Conservation (phyloP, 306 rosid species). For the Trifolium fragiferum region DNA sequence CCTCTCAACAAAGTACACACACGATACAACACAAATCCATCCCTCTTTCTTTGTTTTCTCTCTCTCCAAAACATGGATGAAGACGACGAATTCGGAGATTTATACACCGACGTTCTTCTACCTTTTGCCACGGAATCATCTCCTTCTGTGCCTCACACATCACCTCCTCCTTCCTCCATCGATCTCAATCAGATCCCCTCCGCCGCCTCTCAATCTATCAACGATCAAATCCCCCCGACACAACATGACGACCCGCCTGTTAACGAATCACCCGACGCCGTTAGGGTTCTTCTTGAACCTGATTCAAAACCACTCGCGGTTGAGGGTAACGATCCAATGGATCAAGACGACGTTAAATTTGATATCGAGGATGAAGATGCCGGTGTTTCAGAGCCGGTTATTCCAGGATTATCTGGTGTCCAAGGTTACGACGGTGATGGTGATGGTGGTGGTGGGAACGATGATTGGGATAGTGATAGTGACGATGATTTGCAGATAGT, state of each 20-base stretch:
- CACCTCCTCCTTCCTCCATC: slow-evolving; percentile 55
- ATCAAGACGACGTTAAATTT: slow-evolving; percentile 70
- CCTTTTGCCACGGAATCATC: slow-evolving; percentile 64
- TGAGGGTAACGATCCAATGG: slow-evolving; percentile 55
- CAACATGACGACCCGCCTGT: background rate
- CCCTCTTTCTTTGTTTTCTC: background rate
- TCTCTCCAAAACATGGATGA: slow-evolving; percentile 72
- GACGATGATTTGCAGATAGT: slow-evolving; percentile 98
- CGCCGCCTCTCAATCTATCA: slow-evolving; percentile 48
- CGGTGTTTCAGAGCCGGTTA: slow-evolving; percentile 65
- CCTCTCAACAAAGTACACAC: slow-evolving; percentile 20
- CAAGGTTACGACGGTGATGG: slow-evolving; percentile 44
- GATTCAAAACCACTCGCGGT: slow-evolving; percentile 37
- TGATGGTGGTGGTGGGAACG: slow-evolving; percentile 55
- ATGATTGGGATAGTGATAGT: slow-evolving; percentile 94
- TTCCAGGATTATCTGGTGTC: slow-evolving; percentile 68
- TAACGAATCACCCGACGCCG: slow-evolving; percentile 17
- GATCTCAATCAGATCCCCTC: slow-evolving; percentile 64
- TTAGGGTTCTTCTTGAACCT: slow-evolving; percentile 22
- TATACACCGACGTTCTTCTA: slow-evolving; percentile 83
- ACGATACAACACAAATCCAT: slow-evolving; percentile 8
- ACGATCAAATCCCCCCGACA: slow-evolving; percentile 35
- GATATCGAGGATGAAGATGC: slow-evolving; percentile 74
- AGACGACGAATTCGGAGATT: slow-evolving; percentile 99
- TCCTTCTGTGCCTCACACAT: slow-evolving; percentile 41